Conservation (phyloP, 179 eudicot species). For the Monotropa hypopitys region DNA sequence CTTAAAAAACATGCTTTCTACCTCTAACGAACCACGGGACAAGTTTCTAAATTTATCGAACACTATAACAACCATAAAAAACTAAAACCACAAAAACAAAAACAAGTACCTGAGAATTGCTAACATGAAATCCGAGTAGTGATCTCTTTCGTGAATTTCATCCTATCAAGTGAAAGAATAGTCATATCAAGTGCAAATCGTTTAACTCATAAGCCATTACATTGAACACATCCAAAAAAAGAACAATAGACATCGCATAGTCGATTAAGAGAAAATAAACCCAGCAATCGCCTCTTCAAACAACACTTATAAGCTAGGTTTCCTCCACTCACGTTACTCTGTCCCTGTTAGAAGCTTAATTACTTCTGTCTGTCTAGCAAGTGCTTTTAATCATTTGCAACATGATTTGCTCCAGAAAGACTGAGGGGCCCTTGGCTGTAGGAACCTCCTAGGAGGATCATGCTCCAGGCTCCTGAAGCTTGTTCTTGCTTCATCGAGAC, state of each 20-base stretch:
- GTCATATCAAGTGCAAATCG: not conserved
- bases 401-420: not conserved
- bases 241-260: not conserved
- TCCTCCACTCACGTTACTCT: too few species aligned
- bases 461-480: not conserved
- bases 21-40: not conserved
- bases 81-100: not conserved
- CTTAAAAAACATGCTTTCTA: not conserved
- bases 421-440: not conserved
- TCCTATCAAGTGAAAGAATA: conserved; percentile 30
- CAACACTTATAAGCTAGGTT: not conserved
- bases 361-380: too few species aligned
- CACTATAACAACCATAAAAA: not conserved
- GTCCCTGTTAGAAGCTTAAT: too few species aligned
- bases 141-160: conserved; percentile 97
- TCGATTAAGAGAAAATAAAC: not conserved
- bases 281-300: not conserved
- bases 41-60: not conserved
- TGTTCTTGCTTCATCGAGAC: not conserved
- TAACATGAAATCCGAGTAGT: conserved; percentile 77
- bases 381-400: too few species aligned
- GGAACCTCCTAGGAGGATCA: not conserved
- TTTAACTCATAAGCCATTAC: not conserved
- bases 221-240: not conserved
- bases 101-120: conserved; percentile 71